Conservation (phyloP, 2,329 filamentous ascomycete genomes). For the Metarhizium robertsii region DNA sequence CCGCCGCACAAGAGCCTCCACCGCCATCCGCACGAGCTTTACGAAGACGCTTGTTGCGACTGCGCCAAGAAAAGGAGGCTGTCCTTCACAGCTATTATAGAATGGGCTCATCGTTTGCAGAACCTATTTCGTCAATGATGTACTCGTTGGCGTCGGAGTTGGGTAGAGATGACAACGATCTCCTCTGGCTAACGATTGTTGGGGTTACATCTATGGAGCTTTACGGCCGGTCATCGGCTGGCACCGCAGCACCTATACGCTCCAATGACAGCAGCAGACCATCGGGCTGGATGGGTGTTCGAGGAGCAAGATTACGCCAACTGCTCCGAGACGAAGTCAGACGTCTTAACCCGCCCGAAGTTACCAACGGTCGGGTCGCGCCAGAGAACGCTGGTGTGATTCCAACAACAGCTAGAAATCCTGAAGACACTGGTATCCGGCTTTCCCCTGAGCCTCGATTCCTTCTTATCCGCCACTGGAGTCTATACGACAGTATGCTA, state of each 20-base stretch:
- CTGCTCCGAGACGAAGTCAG: slow-evolving; percentile 88
- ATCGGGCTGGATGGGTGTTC: slow-evolving; percentile 71
- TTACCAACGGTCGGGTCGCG: slow-evolving; percentile 50
- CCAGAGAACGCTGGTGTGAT: slow-evolving; percentile 72
- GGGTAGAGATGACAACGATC: slow-evolving; percentile 90
- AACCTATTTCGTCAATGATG: slow-evolving; percentile 88
- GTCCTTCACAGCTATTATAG: slow-evolving; percentile 77
- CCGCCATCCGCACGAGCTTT: slow-evolving; percentile 63
- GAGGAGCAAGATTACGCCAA: slow-evolving; percentile 75
- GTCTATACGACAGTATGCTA: slow-evolving; percentile 95
- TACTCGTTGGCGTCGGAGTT: slow-evolving; percentile 93
- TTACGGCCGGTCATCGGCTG: slow-evolving; percentile 76
- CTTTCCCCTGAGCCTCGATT: slow-evolving; percentile 91
- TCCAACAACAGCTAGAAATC: slow-evolving; percentile 76
- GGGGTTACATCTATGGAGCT: slow-evolving; percentile 91
- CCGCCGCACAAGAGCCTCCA: slow-evolving; percentile 48
- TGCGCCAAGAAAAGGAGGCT: slow-evolving; percentile 68
- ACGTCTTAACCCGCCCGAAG: slow-evolving; percentile 74
- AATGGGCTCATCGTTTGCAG: slow-evolving; percentile 81
- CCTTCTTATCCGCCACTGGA: slow-evolving; percentile 90
- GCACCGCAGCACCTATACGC: slow-evolving; percentile 54
- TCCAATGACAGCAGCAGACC: slow-evolving; percentile 44
- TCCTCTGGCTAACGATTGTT: slow-evolving; percentile 91
- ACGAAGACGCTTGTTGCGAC: slow-evolving; percentile 60
- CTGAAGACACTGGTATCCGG: slow-evolving; percentile 85